Base-by-base conservation (phyloP, 345 rosid species). In the Dipteronia dyeriana region DNA sequence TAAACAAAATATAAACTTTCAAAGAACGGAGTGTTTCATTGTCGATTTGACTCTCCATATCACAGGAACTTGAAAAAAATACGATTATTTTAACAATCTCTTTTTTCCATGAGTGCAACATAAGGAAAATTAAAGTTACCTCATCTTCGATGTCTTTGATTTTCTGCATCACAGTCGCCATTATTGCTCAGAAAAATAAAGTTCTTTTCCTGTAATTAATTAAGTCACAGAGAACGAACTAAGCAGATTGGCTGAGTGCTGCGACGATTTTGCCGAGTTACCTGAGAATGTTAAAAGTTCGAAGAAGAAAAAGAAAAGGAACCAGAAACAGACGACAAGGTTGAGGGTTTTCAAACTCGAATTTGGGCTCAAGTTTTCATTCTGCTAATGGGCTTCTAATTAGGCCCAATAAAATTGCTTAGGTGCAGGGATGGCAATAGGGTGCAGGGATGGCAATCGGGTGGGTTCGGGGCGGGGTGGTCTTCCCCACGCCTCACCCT, bases 61-160 rank as follows among this genome's bases (percentile, higher is more conserved):
- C 57, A 53, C 57, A 53, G 6, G n/a, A 53, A 20, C 7, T 53
- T 51, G 56, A 7, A 19, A n/a, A 12, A 8, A 1, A 25, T 49
- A 26, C 0, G 9, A 54, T 38, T 20, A 17, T 10, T 5, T 43
- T 23, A 41, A 14, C 57, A 23, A 45, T 45, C 45, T 43, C 47
- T 43, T 45, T 45, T 45, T 45, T 45, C 49, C 6, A 68, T 20
- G 39, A 49, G 31, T 1, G 14, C 26, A 73, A 5, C 6, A 62
- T 16, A 2, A 60, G 19, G 49, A 34, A 70, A 62, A 54, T 49
- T 65, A 25, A 77, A 41, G 60, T 65, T 72, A 89, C 97, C 91
- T 92, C 95, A 89, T 92, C 97, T 87, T 92, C 97, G 81, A 92
- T 92, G 82, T 92, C 97, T 82, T 92, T 92, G 90, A 92, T 92